Percentiles rank a stretch among this genome's conserved stretches.
Evolutionary conservation across 768 basidiomycete species (phyloP).

Genomic region (Xerocomus potaroensis): DNA sequence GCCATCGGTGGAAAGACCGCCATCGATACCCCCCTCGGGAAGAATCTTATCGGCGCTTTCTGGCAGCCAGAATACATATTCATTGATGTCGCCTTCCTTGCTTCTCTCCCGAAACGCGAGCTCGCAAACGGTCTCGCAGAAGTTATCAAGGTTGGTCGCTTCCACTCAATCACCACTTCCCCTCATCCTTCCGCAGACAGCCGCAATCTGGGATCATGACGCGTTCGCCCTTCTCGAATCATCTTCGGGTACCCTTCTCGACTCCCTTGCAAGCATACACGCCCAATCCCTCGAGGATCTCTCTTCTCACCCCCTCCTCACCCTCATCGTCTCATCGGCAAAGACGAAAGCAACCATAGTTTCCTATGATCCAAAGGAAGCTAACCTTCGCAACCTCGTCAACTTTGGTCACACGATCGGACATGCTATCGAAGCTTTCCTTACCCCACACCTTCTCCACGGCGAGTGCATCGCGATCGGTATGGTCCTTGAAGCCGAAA

Average conservation of each 20-base stretch:
- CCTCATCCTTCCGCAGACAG: constrained; percentile 57
- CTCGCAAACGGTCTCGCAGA: constrained; percentile 99
- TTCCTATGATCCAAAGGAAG: constrained; percentile 94
- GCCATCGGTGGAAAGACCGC: constrained; percentile 98
- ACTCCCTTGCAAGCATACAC: constrained; percentile 63
- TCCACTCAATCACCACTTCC: background rate
- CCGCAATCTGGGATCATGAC: constrained; percentile 95
- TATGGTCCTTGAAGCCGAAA: constrained; percentile 95
- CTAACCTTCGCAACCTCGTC: constrained; percentile 94
- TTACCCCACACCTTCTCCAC: constrained; percentile 91
- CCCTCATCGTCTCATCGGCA: constrained; percentile 89
- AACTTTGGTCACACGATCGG: constrained; percentile 99
- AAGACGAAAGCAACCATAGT: constrained; percentile 97
- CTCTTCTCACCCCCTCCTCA: constrained; percentile 82
- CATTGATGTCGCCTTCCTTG: constrained; percentile 94
- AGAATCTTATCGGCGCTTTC: constrained; percentile 97
- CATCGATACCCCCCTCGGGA: constrained; percentile 97
- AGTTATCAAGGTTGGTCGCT: constrained; percentile 77
- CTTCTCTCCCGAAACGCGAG: constrained; percentile 86
- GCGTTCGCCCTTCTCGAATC: constrained; percentile 90
- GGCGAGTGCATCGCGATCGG: constrained; percentile 96
- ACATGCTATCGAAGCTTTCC: constrained; percentile 94
- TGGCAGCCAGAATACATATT: constrained; percentile 98
- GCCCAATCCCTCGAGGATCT: constrained; percentile 59
- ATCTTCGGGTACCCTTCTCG: constrained; percentile 76